Evolutionary conservation across 495 filamentous ascomycete genomes (phyloP), one percentile per base, ranked within the genome.

Genomic region (Hypoxylon trugodes): DNA sequence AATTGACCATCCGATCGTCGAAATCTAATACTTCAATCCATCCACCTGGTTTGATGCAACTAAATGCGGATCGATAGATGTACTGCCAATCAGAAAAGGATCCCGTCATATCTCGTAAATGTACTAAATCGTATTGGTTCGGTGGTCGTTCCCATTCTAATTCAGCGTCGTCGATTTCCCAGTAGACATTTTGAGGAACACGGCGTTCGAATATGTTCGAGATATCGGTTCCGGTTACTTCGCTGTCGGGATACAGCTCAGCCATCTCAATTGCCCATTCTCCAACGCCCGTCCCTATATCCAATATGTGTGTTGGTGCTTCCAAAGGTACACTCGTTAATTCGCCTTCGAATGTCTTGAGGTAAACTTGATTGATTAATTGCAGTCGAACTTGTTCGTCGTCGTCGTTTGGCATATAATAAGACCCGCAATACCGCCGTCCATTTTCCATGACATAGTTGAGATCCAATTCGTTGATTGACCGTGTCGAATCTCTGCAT

Each of bases 191-290:
- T 28, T 82, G 82, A 30, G 88, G 84, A 1, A 76, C 82, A 52
- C 73, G 79, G 21, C 70, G 82, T 49, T 73, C 80, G 68, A 74
- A 87, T 46, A 85, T 83, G 54, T 81, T 77, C n/a, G 82, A 81
- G 26, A 90, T 88, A 56, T 90, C 89, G 24, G 86, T 88, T 15
- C 88, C 89, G 30, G 86, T 86, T 4, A 92, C 83, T 61, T 86
- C 82, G 59, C 83, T 82, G 6, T 83, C 70, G 10, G 88, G 87
- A 61, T 83, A 87, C 45, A 76, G 71, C 66, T 89, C 83, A 16
- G 82, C 88, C 79, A 90, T 87, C 32, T 84, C 86, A 49, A 89
- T 87, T n/a, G 87, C 88, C 89, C 88, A 91, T 59, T 90, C 88
- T 13, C 88, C 88, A 5, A 84, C 82, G 4, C 86, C 89, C 0